A percentile compares a stretch with the other conserved stretches of the same genome.
phyloP scores from a whole-genome alignment of 2,329 filamentous ascomycete species.

The Colletotrichum sp. region DNA sequence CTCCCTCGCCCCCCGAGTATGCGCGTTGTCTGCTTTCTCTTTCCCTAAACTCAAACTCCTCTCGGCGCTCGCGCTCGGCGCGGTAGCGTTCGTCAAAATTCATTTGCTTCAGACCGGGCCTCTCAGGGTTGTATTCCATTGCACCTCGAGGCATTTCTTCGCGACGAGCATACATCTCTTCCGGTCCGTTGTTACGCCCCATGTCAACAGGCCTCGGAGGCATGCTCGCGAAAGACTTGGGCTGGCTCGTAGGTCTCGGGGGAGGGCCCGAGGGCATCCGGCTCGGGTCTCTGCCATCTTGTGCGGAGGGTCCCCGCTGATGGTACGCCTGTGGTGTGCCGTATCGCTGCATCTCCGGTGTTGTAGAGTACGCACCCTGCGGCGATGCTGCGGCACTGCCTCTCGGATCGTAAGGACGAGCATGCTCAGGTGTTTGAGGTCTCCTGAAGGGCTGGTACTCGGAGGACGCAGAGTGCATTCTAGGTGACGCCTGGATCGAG shows the following conservation, averaged over 20 bases:
- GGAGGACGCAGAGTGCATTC: conserved; percentile 57
- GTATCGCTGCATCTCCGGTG: conserved; percentile 64
- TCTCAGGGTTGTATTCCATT: conserved; percentile 59
- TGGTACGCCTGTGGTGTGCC: conserved; percentile 62
- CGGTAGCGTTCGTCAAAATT: conserved; percentile 61
- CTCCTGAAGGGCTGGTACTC: conserved; percentile 69
- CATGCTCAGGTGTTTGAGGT: conserved; percentile 76
- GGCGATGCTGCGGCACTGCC: conserved; percentile 52
- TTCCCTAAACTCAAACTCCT: conserved; percentile 49
- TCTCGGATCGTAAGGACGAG: conserved; percentile 57
- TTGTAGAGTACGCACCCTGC: conserved; percentile 56
- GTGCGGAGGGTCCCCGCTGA: conserved; percentile 53
- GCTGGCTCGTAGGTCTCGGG: conserved; percentile 56
- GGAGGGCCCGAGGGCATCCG: conserved; percentile 40
- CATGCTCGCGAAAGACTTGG: conserved; percentile 51
- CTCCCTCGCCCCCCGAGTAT: conserved; percentile 53
- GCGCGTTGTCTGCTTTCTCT: conserved; percentile 50
- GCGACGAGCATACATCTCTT: conserved; percentile 52
- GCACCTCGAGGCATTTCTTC: conserved; percentile 47
- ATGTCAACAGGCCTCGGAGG: conserved; percentile 52
- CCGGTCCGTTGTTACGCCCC: conserved; percentile 41
- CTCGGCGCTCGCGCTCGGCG: conserved; percentile 51
- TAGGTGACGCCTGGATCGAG: conserved; percentile 59
- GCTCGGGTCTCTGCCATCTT: conserved; percentile 48
- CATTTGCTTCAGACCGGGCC: conserved; percentile 46